Evolutionary conservation across 208 protist species (phyloP).

Genomic region (Entamoeba invadens): DNA sequence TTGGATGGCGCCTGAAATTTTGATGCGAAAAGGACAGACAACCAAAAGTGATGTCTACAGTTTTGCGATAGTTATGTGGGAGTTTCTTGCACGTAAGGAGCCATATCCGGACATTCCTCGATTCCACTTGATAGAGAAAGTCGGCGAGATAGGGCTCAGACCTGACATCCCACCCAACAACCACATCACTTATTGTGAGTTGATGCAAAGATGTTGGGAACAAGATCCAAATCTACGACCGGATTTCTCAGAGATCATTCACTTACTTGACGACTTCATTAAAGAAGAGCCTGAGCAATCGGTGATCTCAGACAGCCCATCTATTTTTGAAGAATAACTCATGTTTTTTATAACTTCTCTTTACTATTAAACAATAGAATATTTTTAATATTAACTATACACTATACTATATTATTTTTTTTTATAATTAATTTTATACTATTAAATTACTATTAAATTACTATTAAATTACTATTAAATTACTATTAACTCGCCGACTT

Average conservation of each 20-base stretch:
- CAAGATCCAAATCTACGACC: background rate
- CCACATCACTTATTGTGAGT: background rate
- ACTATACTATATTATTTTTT: too few relatives aligned
- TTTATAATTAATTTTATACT: too few relatives aligned
- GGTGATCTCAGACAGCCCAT: background rate
- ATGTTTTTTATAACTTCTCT: too few relatives aligned
- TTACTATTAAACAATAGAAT: too few relatives aligned
- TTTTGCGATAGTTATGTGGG: slow-evolving; percentile 41
- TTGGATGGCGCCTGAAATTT: slow-evolving; percentile 39
- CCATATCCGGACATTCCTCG: slow-evolving; percentile 18
- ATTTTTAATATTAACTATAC: too few relatives aligned
- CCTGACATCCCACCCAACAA: background rate
- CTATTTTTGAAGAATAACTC: background rate
- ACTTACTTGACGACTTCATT: background rate
- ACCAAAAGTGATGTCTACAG: slow-evolving; percentile 44
- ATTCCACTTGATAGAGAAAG: background rate
- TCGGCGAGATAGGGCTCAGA: background rate
- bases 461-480: too few relatives aligned
- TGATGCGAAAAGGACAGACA: slow-evolving; percentile 21
- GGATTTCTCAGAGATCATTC: background rate
- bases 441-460: too few relatives aligned
- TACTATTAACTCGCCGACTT: too few relatives aligned
- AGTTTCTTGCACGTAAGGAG: slow-evolving; percentile 33
- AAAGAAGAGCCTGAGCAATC: background rate
- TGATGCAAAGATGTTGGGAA: background rate